A percentile compares a stretch with the other conserved stretches of the same genome.
phyloP scores from a whole-genome alignment of 2,329 filamentous ascomycete species.

The Aureobasidium zeae region DNA sequence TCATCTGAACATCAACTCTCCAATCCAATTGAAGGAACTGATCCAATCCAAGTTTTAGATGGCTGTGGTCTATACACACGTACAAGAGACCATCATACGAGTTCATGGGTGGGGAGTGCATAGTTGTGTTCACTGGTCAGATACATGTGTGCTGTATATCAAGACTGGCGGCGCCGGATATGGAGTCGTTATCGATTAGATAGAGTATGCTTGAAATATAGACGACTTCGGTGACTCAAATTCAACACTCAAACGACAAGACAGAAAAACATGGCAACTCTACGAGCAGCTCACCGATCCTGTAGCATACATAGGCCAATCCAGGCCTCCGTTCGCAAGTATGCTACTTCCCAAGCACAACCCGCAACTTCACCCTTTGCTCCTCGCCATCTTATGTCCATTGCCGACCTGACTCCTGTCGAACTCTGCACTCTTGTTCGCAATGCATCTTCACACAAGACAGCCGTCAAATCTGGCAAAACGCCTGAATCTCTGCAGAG shows the following conservation, averaged over 20 bases:
- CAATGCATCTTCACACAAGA: slow-evolving; percentile 71
- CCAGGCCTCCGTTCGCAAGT: neutral
- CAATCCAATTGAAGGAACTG: no score
- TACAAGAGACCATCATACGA: no score
- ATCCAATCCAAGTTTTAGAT: no score
- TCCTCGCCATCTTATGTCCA: slow-evolving; percentile 84
- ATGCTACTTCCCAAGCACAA: slow-evolving; percentile 24
- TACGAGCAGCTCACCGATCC: slow-evolving; percentile 6
- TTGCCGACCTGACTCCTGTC: slow-evolving; percentile 68
- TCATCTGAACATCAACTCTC: no score
- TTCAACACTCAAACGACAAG: no score
- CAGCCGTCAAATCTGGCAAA: slow-evolving; percentile 58
- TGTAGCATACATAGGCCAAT: slow-evolving; percentile 3
- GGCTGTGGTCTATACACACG: no score
- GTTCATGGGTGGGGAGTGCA: no score
- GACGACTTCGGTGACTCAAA: slow-evolving; percentile 12
- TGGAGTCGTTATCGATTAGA: no score
- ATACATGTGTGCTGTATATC: no score
- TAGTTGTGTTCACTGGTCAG: no score
- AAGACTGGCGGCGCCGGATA: no score
- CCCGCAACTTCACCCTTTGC: slow-evolving; percentile 46
- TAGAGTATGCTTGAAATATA: no score
- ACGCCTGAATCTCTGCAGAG: slow-evolving; percentile 51
- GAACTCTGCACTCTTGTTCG: slow-evolving; percentile 77
- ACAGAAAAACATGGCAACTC: slow-evolving; percentile 7